These are phyloP conservation scores for Aureobasidium leucospermi DNA, from an alignment of 2,329 filamentous ascomycete genomes.

Conservation along the genomic window DNA sequence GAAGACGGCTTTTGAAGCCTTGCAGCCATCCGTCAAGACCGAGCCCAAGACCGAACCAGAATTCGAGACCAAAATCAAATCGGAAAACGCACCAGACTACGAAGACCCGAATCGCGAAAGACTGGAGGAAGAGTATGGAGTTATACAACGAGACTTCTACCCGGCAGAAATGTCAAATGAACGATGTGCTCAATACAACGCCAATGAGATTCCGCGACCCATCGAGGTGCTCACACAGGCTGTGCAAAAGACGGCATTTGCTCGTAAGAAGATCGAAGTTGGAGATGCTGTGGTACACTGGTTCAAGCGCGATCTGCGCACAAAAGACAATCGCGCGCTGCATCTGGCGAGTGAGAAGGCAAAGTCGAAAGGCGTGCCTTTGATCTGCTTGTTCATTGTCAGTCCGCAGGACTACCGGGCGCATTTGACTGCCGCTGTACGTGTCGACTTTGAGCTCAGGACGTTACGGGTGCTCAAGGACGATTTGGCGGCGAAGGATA, in stretches of 20 bases:
- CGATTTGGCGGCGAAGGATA: conserved; percentile 63
- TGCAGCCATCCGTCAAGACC: conserved; percentile 2
- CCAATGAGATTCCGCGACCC: conserved; percentile 62
- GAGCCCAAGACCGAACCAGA: conserved; percentile 8
- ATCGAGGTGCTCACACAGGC: conserved; percentile 60
- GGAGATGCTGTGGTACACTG: conserved; percentile 71
- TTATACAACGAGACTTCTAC: conserved; percentile 60
- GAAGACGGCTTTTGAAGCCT: conserved; percentile 8
- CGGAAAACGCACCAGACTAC: conserved; percentile 18
- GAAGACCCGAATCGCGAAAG: conserved; percentile 27
- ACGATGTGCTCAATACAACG: conserved; percentile 66
- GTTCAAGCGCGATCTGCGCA: conserved; percentile 79
- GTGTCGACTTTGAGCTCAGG: conserved; percentile 75
- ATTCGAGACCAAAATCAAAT: neutral
- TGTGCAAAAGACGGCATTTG: conserved; percentile 51
- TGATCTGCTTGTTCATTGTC: conserved; percentile 71
- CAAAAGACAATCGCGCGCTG: conserved; percentile 65
- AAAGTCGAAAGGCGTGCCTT: conserved; percentile 57
- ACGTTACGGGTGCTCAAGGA: conserved; percentile 57
- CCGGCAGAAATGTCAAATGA: conserved; percentile 79
- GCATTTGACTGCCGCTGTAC: conserved; percentile 63
- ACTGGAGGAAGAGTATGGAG: conserved; percentile 30
- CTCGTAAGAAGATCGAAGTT: conserved; percentile 45
- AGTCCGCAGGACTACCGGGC: conserved; percentile 81
- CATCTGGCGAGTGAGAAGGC: conserved; percentile 60